Percentiles rank a stretch among this genome's conserved stretches.
Evolutionary conservation across 768 basidiomycete genomes (phyloP).

Genomic region (Lactarius sanguifluus): DNA sequence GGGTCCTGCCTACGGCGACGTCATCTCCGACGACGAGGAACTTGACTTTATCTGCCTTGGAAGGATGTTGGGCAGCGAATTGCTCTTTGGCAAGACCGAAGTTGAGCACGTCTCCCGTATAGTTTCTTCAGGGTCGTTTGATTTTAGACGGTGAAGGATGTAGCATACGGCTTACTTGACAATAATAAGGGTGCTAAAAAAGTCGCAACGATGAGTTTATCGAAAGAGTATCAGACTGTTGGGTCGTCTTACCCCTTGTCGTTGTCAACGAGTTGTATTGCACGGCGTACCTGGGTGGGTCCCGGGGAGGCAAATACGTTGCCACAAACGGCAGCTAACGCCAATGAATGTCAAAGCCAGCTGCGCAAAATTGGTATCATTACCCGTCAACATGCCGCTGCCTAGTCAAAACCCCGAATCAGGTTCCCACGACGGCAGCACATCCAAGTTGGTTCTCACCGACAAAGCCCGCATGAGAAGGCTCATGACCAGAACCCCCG

Average conservation of each 20-base stretch:
- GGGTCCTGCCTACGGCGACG: conserved; percentile 78
- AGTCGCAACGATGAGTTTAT: not conserved
- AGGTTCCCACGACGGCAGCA: not conserved
- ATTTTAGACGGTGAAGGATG: too few species aligned
- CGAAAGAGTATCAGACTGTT: not conserved
- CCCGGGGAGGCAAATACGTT: conserved; percentile 91
- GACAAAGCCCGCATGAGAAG: conserved; percentile 87
- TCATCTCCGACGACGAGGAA: conserved; percentile 89
- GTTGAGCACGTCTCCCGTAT: conserved; percentile 88
- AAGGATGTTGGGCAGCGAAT: conserved; percentile 67
- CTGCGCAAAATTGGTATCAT: not conserved
- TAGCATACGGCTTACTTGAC: conserved; percentile 57
- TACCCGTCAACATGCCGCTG: conserved; percentile 75
- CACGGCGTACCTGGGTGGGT: conserved; percentile 77
- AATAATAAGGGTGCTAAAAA: conserved; percentile 68
- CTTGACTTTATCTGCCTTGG: conserved; percentile 63
- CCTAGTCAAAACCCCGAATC: conserved; percentile 42
- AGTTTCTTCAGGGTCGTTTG: conserved; percentile 55
- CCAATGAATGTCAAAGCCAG: conserved; percentile 9
- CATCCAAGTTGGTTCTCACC: conserved; percentile 47
- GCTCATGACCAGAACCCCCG: conserved; percentile 89
- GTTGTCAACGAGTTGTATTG: conserved; percentile 72
- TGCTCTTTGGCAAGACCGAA: conserved; percentile 90
- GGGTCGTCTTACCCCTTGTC: conserved; percentile 57
- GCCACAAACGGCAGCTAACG: conserved; percentile 75